Base-by-base conservation (phyloP, 2,329 filamentous ascomycete species). In the Teratosphaeria zuluensis region DNA sequence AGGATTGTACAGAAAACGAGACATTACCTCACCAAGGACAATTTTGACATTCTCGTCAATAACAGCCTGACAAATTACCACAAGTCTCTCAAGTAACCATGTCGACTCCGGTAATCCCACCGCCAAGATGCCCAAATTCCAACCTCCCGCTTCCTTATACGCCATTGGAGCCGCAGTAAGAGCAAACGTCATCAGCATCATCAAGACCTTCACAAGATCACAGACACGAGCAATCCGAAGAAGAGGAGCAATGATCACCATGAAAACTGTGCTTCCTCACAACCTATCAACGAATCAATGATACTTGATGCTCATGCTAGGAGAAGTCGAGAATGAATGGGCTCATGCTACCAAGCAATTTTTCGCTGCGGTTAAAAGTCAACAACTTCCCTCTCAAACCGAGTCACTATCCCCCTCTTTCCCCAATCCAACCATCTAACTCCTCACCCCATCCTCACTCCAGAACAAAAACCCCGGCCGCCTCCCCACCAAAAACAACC, bases 251-350 rank as follows among this genome's bases (percentile, higher is more conserved):
- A 48, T 8, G 4, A 14, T 48, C 16, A 48, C 42, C 85, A 71
- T 87, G 84, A 64, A 88, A 69, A 0, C 79, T 81, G 70, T 88
- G 85, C 4, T 83, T 86, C 4, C 85, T 71, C n/a, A 87, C 73
- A 65, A 87, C 1, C 84, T 74, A 72, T 87, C 85, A 59, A 88
- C n/a, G n/a, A n/a, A n/a, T n/a, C n/a, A n/a, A n/a, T n/a, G n/a
- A n/a, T n/a, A n/a, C n/a, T n/a, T n/a, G n/a, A n/a, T n/a, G n/a
- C n/a, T n/a, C n/a, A n/a, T n/a, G n/a, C n/a, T n/a, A n/a, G n/a
- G n/a, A n/a, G n/a, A n/a, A n/a, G n/a, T n/a, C n/a, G n/a, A n/a
- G n/a, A n/a, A n/a, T n/a, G n/a, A n/a, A n/a, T n/a, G n/a, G n/a
- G n/a, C n/a, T n/a, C n/a, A n/a, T n/a, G n/a, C n/a, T n/a, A n/a